These are phyloP conservation scores for Cercospora sesami DNA, from an alignment of 2,329 filamentous ascomycete genomes.

Conservation along the genomic window DNA sequence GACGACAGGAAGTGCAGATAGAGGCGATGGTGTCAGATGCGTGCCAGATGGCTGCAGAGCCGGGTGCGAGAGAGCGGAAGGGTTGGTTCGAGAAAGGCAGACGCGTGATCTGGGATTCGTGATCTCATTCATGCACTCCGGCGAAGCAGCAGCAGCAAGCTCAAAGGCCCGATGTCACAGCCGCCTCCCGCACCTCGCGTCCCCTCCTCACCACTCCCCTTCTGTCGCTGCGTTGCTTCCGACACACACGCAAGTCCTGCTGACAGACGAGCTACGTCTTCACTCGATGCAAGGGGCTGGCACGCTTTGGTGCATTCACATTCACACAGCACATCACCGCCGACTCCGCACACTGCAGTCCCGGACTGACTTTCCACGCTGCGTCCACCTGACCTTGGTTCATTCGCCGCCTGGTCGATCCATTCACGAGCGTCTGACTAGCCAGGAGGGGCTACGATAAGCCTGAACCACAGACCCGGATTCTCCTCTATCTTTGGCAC, in stretches of 20 bases:
- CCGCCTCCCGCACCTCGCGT: not conserved
- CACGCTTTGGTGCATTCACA: not conserved
- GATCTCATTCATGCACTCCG: constrained; percentile 8
- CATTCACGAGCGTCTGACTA: constrained; percentile 5
- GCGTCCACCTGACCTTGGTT: not conserved
- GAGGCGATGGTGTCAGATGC: not conserved
- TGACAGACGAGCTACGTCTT: not conserved
- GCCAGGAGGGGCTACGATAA: constrained; percentile 9
- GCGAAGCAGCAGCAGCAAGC: constrained; percentile 4
- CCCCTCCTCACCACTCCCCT: not conserved
- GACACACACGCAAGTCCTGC: not conserved
- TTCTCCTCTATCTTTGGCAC: constrained; percentile 2
- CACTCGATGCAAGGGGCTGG: not conserved
- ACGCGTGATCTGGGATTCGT: constrained; percentile 3
- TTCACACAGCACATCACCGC: not conserved
- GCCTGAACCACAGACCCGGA: not conserved
- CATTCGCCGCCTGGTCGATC: constrained; percentile 2
- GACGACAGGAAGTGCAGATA: not conserved
- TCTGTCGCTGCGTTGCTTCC: not conserved
- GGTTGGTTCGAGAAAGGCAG: not conserved
- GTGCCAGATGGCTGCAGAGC: not conserved
- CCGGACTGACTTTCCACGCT: not conserved
- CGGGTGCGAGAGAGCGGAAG: not conserved
- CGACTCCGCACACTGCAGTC: not conserved
- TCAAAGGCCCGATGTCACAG: constrained; percentile 6